Base-by-base conservation (phyloP, 441 rosid genomes). In the Sinapis alba region DNA sequence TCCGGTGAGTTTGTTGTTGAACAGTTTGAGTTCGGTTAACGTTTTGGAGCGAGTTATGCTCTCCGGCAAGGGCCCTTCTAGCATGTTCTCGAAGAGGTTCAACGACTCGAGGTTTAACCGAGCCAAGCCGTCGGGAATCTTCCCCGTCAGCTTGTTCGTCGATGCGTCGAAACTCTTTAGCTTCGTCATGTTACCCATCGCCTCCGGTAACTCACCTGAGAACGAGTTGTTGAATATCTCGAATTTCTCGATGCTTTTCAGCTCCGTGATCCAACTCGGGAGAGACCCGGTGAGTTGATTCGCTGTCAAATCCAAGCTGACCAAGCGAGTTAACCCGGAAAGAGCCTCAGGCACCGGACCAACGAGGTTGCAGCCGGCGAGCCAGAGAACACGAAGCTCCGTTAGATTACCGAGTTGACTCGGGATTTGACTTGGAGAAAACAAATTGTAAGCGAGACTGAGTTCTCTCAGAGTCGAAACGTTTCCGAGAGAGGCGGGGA, bases 1-100 rank as follows among this genome's bases (percentile, higher is more conserved):
- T 7, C 90, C 90, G n/a, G 79, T 83, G 81, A 89, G 92, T 71
- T 6, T 79, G 79, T 89, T 89, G 71, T 78, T 84, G 76, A 89
- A 89, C 67, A 89, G 59, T 51, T 77, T 83, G 75, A 89, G 86
- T 54, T 88, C 94, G 0, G 27, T 6, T 72, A 89, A 76, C 6
- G 23, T 57, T 43, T 80, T 71, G 8, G 94, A 88, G 58, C 23
- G 59, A 13, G 86, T 74, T 66, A 88, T 84, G 73, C 78, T 80
- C 66, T 65, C 84, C 58, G 90, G 92, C 34, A 89, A 59, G 16
- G 79, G 12, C 0, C 95, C 94, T 65, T 76, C 76, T 24, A 89
- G 78, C 57, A 63, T 70, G 76, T 89, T 89, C 68, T 83, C 84
- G 61, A 69, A 85, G 38, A 89, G 82, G 68, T 85, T 86, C 26